Evolutionary conservation across 1,284 basidiomycete genomes (phyloP).

Genomic region (Cryptococcus amylolentus): DNA sequence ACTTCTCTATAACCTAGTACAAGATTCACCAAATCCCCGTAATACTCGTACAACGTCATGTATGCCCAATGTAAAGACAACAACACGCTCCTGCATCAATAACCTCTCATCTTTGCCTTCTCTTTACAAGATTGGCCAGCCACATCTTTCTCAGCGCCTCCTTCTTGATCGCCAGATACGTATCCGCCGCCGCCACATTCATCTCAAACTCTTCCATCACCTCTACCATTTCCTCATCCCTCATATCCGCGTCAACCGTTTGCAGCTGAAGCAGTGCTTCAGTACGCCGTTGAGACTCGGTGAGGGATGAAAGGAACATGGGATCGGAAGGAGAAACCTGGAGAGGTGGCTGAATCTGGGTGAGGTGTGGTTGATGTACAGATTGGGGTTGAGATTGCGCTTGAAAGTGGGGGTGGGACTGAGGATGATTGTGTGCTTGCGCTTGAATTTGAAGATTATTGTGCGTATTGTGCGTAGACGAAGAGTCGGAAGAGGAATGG

Average conservation of each 20-base stretch:
- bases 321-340: neutral
- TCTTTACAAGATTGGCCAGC: slow-evolving; percentile 22
- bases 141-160: slow-evolving; percentile 24
- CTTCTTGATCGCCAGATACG: slow-evolving; percentile 36
- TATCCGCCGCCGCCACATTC: slow-evolving; percentile 34
- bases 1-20: no score
- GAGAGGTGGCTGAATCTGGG: neutral
- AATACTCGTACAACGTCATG: no score
- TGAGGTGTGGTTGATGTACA: neutral
- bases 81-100: no score
- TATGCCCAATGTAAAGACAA: no score
- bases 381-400: neutral
- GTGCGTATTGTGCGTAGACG: neutral
- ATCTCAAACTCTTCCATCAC: slow-evolving; percentile 38
- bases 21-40: no score
- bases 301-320: slow-evolving; percentile 9
- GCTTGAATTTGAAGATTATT: neutral
- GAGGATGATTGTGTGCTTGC: neutral
- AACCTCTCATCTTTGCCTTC: slow-evolving; percentile 42
- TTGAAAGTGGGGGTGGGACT: neutral
- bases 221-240: slow-evolving; percentile 36
- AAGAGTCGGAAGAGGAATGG: neutral
- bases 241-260: slow-evolving; percentile 23
- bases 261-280: slow-evolving; percentile 37
- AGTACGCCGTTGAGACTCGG: slow-evolving; percentile 34